phyloP scores from a whole-genome alignment of 2,329 filamentous ascomycete species.

The Alternaria consortialis region DNA sequence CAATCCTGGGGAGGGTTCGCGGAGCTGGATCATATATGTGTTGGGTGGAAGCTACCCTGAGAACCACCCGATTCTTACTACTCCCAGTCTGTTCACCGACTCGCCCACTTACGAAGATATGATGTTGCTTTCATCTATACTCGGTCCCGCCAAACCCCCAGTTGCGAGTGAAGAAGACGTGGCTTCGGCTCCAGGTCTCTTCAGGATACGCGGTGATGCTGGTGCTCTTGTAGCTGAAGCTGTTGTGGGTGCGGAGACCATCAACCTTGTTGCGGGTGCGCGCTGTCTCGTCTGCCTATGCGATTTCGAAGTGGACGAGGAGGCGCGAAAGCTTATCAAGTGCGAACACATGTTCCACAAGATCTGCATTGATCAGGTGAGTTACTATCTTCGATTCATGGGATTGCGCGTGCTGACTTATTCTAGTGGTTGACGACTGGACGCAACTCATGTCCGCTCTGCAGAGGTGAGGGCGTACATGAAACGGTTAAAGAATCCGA shows the following conservation, averaged over 20 bases:
- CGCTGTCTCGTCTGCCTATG: conserved; percentile 73
- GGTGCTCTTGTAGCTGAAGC: conserved; percentile 58
- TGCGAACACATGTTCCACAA: conserved; percentile 74
- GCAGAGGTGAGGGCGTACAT: conserved; percentile 66
- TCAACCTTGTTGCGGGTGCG: conserved; percentile 52
- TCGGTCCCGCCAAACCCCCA: conserved; percentile 73
- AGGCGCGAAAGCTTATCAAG: conserved; percentile 67
- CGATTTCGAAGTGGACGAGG: conserved; percentile 70
- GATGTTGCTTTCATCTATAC: conserved; percentile 71
- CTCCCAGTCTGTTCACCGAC: conserved; percentile 74
- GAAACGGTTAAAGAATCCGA: conserved; percentile 51
- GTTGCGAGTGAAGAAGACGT: conserved; percentile 73
- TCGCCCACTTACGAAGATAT: conserved; percentile 77
- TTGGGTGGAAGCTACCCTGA: conserved; percentile 74
- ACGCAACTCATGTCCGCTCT: conserved; percentile 70
- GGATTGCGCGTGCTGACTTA: conserved; percentile 20
- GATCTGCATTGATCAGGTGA: conserved; percentile 74
- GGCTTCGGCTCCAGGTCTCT: conserved; percentile 68
- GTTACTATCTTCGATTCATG: conserved; percentile 24
- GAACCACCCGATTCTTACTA: conserved; percentile 74
- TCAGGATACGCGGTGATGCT: conserved; percentile 57
- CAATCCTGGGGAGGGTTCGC: conserved; percentile 65
- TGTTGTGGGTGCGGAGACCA: conserved; percentile 48
- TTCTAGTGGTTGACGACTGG: conserved; percentile 72
- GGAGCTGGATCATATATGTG: conserved; percentile 78